Base-by-base conservation (phyloP, 73 alveolate species). In the Symbiodinium pilosum region DNA sequence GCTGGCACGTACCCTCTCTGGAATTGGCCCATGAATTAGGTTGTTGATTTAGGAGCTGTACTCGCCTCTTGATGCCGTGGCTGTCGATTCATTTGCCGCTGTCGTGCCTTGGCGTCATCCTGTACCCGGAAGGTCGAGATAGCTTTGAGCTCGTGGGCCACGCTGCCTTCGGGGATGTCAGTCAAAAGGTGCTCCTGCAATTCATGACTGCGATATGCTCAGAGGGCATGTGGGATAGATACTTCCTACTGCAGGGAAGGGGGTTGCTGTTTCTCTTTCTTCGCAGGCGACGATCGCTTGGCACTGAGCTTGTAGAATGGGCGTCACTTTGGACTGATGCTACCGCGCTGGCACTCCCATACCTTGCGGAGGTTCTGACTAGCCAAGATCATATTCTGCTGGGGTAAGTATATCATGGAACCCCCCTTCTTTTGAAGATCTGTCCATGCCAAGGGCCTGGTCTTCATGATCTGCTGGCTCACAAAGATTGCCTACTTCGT, bases 71-170 rank as follows among this genome's bases (percentile, higher is more conserved):
- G n/a, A n/a, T n/a, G n/a, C n/a, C n/a, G n/a, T n/a, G n/a, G n/a
- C n/a, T n/a, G n/a, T n/a, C n/a, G n/a, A n/a, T n/a, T n/a, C n/a
- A n/a, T n/a, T n/a, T n/a, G n/a, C n/a, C n/a, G n/a, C n/a, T n/a
- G n/a, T n/a, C n/a, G n/a, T n/a, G n/a, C n/a, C n/a, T n/a, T n/a
- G n/a, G n/a, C n/a, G n/a, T n/a, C n/a, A 5, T 54, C 64, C 64
- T 16, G 16, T 47, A 16, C 64, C 26, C 34, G 77, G 6, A 30
- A 87, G 94, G 94, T 41, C 94, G 85, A 40, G 94, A 87, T 43
- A 87, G 94, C 94, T 87, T 87, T 59, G 94, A 87, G 75, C 44
- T 87, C 85, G 94, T 87, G 30, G 94, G 94, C 64, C 94, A 87
- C 43, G 94, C 94, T 32, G 94, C 94, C 59, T 87, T 41, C 75